Base-by-base conservation (phyloP, 2,329 filamentous ascomycete species). In the Dactylonectria estremocensis region DNA sequence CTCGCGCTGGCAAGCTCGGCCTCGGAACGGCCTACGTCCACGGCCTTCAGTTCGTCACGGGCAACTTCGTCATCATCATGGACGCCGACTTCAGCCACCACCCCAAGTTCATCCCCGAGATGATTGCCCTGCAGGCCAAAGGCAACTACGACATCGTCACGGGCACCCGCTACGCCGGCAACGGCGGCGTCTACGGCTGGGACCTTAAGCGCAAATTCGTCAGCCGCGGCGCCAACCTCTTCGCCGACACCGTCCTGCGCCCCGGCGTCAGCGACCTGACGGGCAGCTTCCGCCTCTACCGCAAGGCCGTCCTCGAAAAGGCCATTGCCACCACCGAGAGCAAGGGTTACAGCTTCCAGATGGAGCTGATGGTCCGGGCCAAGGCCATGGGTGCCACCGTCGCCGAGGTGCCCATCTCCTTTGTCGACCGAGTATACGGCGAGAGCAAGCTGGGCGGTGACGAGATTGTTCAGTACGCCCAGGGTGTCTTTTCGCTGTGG, bases 31-130 rank as follows among this genome's bases (percentile, higher is more conserved):
- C 95, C 55, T 98, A 98, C 84, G 94, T 98, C 45, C 95, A 98
- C 83, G 95, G 95, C 59, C 88, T 99, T 68, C 90, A 97, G 81
- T 98, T 93, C 80, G 92, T 89, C 24, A 95, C 91, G 22, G 96
- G 96, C 77, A 98, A 97, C 88, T 98, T 91, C 79, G 94, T 99
- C 80, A 94, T 99, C 87, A 99, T 99, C 88, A 99, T 99, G 96
- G 96, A 99, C 86, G 96, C 97, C 83, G 96, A 99, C 85, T 99
- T 99, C 88, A 94, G 91, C 76, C 96, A 99, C 86, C 96, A 99
- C 87, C 96, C 96, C 79, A 99, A 98, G 85, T 99, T 98, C 89
- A 97, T 99, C 83, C 91, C 95, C 61, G 87, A 92, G 79, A 98
- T 99, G 94, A 94, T 99, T 77, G 88, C 88, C 67, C 89, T 91